Percentiles rank a stretch among this genome's conserved stretches.
These are phyloP conservation scores for Clarireedia hainanense DNA, from an alignment of 2,329 filamentous ascomycete species.

Conservation along the genomic window DNA sequence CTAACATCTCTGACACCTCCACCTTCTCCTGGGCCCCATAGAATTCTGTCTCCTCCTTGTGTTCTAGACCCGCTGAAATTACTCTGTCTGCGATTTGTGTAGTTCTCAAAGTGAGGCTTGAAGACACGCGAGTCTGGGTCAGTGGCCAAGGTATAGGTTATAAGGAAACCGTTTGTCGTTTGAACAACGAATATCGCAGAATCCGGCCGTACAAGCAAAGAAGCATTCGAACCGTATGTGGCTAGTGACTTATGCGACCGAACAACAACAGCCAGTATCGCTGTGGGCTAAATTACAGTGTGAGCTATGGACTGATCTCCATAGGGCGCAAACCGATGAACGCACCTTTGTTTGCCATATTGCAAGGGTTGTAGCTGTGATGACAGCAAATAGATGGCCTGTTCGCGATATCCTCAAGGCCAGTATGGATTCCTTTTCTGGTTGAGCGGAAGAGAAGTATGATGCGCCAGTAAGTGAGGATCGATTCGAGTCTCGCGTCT, in stretches of 20 bases:
- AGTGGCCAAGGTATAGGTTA: conserved; percentile 87
- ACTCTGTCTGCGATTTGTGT: conserved; percentile 54
- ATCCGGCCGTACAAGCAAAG: conserved; percentile 82
- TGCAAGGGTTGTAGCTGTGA: conserved; percentile 78
- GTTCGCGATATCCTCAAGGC: conserved; percentile 70
- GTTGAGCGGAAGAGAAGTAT: conserved; percentile 9
- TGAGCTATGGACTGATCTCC: background rate
- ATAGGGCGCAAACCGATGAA: conserved; percentile 7
- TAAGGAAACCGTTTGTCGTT: conserved; percentile 77
- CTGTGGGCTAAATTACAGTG: conserved; percentile 59
- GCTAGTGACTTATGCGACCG: conserved; percentile 73
- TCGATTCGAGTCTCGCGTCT: conserved; percentile 16
- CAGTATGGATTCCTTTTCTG: conserved; percentile 55
- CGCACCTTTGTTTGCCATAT: conserved; percentile 92
- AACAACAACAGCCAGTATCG: conserved; percentile 75
- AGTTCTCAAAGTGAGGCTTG: conserved; percentile 68
- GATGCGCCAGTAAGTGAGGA: conserved; percentile 13
- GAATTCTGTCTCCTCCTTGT: conserved; percentile 48
- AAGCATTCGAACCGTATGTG: conserved; percentile 77
- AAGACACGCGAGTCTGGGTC: conserved; percentile 80
- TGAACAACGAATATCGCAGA: conserved; percentile 87
- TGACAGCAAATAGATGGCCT: conserved; percentile 79
- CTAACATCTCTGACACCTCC: conserved; percentile 78
- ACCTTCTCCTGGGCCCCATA: conserved; percentile 74
- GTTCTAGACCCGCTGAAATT: conserved; percentile 45